Percentiles rank a stretch among this genome's conserved stretches.
These are phyloP conservation scores for Taxawa tesnikishii DNA, from an alignment of 2,329 filamentous ascomycete genomes.

Conservation along the genomic window DNA sequence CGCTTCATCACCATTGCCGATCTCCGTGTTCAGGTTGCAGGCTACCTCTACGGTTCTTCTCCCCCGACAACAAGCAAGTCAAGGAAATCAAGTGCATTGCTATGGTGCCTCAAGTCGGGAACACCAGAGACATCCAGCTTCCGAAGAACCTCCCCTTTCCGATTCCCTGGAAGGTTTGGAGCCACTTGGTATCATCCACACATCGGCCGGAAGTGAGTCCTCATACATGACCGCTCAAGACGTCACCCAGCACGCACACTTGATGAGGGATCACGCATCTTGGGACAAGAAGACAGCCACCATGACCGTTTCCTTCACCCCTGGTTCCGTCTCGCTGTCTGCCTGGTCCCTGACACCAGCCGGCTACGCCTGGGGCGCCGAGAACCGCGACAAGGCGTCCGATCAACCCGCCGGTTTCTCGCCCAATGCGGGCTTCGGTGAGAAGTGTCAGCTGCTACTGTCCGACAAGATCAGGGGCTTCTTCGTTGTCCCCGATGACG, in stretches of 20 bases:
- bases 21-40: slow-evolving; percentile 89
- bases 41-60: slow-evolving; percentile 86
- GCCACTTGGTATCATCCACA: slow-evolving; percentile 90
- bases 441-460: slow-evolving; percentile 87
- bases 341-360: slow-evolving; percentile 86
- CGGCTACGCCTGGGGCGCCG: slow-evolving; percentile 92
- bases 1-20: slow-evolving; percentile 97
- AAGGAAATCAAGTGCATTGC: slow-evolving; percentile 96
- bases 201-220: slow-evolving; percentile 84
- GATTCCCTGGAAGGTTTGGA: slow-evolving; percentile 80
- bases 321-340: slow-evolving; percentile 85
- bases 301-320: slow-evolving; percentile 92
- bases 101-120: slow-evolving; percentile 94
- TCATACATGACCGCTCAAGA: slow-evolving; percentile 94
- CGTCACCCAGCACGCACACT: slow-evolving; percentile 82
- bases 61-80: slow-evolving; percentile 89
- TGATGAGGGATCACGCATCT: slow-evolving; percentile 68
- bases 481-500: slow-evolving; percentile 87
- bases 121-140: slow-evolving; percentile 80
- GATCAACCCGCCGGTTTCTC: slow-evolving; percentile 92
- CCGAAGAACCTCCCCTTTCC: slow-evolving; percentile 82
- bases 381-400: slow-evolving; percentile 85
- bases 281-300: slow-evolving; percentile 91
- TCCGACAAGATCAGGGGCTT: slow-evolving; percentile 90
- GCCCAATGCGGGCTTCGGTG: slow-evolving; percentile 62